These are phyloP conservation scores for Vanrija pseudolonga DNA, from an alignment of 1,284 basidiomycete genomes.

Conservation along the genomic window DNA sequence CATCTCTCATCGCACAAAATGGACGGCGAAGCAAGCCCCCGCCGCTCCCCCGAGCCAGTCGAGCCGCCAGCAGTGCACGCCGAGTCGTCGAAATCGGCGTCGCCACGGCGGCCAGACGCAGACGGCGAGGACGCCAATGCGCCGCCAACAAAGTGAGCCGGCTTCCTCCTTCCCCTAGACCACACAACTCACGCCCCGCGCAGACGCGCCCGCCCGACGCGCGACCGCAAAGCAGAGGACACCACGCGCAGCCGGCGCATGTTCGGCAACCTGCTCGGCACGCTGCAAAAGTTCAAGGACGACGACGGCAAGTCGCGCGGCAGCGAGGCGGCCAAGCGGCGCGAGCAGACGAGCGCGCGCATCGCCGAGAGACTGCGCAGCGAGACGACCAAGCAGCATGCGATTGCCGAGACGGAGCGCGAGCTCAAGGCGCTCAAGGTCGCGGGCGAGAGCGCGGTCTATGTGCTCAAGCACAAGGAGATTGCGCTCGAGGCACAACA, in stretches of 20 bases:
- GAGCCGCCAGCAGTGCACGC: not conserved
- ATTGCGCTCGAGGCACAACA: constrained; percentile 41
- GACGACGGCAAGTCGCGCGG: constrained; percentile 40
- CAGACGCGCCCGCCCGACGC: constrained; percentile 33
- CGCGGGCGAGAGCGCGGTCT: constrained; percentile 37
- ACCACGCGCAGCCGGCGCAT: constrained; percentile 41
- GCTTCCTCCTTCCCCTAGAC: not conserved
- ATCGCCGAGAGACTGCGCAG: constrained; percentile 40
- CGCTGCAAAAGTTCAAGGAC: constrained; percentile 47
- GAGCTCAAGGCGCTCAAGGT: constrained; percentile 38
- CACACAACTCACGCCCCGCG: constrained; percentile 3
- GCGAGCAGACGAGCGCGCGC: constrained; percentile 41
- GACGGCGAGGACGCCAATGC: not conserved
- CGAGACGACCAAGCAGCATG: constrained; percentile 34
- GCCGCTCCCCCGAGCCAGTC: too few species aligned
- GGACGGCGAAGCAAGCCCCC: too few species aligned
- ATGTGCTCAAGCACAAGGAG: constrained; percentile 37
- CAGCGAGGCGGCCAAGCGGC: constrained; percentile 3
- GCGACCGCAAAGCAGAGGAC: constrained; percentile 35
- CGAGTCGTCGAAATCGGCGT: not conserved
- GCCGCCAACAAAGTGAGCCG: constrained; percentile 1
- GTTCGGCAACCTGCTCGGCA: constrained; percentile 48
- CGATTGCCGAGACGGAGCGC: constrained; percentile 37
- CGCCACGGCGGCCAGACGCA: not conserved
- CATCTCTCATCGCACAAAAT: too few species aligned